Percentiles rank a stretch among this genome's conserved stretches.
These are phyloP conservation scores for Artemisia argyi DNA, from an alignment of 129 eudicot species.

Conservation along the genomic window DNA sequence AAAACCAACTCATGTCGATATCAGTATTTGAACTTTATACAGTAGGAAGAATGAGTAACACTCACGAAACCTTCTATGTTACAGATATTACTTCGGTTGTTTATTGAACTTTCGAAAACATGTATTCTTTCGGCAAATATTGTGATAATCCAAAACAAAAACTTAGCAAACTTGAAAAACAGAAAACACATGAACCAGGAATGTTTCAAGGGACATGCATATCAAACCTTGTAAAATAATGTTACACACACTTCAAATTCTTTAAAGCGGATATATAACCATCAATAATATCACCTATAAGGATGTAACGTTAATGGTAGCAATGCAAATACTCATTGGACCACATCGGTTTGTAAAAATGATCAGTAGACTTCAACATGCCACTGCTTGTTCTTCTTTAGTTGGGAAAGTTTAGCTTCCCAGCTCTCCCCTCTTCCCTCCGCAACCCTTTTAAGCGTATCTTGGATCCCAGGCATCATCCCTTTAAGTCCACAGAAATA, in stretches of 20 bases:
- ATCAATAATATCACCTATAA: not conserved
- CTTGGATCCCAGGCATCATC: slow-evolving; percentile 99
- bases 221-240: not conserved
- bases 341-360: not conserved
- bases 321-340: not conserved
- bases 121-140: too few relatives aligned
- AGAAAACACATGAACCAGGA: not conserved
- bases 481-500: slow-evolving; percentile 98
- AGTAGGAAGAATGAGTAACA: too few relatives aligned
- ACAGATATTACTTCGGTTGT: too few relatives aligned
- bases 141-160: not conserved
- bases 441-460: slow-evolving; percentile 86
- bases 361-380: slow-evolving; percentile 94
- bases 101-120: too few relatives aligned
- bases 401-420: slow-evolving; percentile 79
- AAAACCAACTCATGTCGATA: too few relatives aligned
- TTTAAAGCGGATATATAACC: not conserved
- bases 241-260: slow-evolving; percentile 1
- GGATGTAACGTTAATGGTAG: not conserved
- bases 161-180: too few relatives aligned
- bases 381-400: slow-evolving; percentile 98
- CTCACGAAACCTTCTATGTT: too few relatives aligned
- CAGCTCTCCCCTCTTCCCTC: slow-evolving; percentile 90
- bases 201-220: slow-evolving; percentile 3
- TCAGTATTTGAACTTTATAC: too few relatives aligned